Evolutionary conservation across 2,329 filamentous ascomycete species (phyloP), one percentile per base, ranked within the genome.

Genomic region (Byssochlamys sp.): DNA sequence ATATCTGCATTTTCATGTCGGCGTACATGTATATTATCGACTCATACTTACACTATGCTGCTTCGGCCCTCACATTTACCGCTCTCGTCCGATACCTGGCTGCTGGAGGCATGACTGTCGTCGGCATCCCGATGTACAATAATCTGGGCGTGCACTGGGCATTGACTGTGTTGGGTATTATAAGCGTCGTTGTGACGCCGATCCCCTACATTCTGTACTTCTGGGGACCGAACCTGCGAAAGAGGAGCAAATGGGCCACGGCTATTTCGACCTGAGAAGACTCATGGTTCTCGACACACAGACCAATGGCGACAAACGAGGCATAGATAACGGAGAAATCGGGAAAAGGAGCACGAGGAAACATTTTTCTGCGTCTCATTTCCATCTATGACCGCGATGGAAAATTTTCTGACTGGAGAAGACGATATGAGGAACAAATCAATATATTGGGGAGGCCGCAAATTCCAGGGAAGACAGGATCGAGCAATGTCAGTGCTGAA

Each of bases 11-110:
- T 10, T 82, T 81, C 66, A 77, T 81, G 59, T 75, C 72, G 55
- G 75, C 71, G 48, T 82, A 81, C 57, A 77, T 81, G 71, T 84
- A 84, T 63, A 78, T 84, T 55, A 83, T 84, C 58, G 81, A 84
- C 61, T 74, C 73, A 9, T 84, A 84, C 62, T 78, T 79, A 50
- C 73, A 73, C 6, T 81, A 81, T 60, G 76, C 80, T 0, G 81
- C 79, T 1, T 75, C 71, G 2, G 80, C 78, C 0, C 66, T 81
- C 27, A 75, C 76, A 0, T 69, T 75, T 52, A 68, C 76, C 48
- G 77, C 76, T 0, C 66, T 78, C 4, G 71, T 71, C 1, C 69
- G 78, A 2, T 78, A 78, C 56, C 63, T 69, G 24, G 68, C 66
- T 10, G 71, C 72, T 0, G 74, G 75, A 0, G 75, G 69, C 0